Evolutionary conservation across 495 filamentous ascomycete species (phyloP).

Genomic region (Corynascus novoguineensis): DNA sequence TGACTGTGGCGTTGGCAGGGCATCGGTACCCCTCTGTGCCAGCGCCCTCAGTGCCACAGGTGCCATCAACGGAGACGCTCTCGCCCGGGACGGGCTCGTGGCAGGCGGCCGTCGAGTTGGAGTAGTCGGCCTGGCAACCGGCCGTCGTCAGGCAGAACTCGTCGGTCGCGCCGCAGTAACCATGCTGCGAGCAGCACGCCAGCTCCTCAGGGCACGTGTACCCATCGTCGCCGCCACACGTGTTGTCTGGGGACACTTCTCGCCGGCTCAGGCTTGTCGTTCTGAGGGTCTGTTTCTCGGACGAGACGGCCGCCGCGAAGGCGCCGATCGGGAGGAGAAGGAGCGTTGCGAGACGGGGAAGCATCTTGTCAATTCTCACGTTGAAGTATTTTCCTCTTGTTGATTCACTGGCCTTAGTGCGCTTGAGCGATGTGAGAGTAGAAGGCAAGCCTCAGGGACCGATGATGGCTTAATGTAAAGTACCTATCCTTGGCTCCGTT

Average conservation of each 20-base stretch:
- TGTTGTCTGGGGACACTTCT: constrained; percentile 32
- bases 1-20: constrained; percentile 16
- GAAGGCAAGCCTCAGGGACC: not conserved
- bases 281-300: not conserved
- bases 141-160: constrained; percentile 31
- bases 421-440: not conserved
- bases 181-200: constrained; percentile 34
- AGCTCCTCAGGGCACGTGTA: constrained; percentile 32
- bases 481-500: no score
- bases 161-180: constrained; percentile 35
- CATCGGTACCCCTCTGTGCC: constrained; percentile 34
- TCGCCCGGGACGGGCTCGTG: constrained; percentile 25
- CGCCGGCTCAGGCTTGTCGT: no score
- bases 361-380: constrained; percentile 1
- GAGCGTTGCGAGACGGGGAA: not conserved
- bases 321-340: constrained; percentile 4
- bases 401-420: not conserved
- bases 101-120: constrained; percentile 30
- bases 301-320: not conserved
- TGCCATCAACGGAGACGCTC: constrained; percentile 31
- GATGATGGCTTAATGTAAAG: no score
- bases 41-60: constrained; percentile 28
- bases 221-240: constrained; percentile 32
- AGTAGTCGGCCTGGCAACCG: constrained; percentile 33
- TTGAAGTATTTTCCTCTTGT: not conserved